Conservation (phyloP, 2,329 filamentous ascomycete species). For the Cordyceps militaris region DNA sequence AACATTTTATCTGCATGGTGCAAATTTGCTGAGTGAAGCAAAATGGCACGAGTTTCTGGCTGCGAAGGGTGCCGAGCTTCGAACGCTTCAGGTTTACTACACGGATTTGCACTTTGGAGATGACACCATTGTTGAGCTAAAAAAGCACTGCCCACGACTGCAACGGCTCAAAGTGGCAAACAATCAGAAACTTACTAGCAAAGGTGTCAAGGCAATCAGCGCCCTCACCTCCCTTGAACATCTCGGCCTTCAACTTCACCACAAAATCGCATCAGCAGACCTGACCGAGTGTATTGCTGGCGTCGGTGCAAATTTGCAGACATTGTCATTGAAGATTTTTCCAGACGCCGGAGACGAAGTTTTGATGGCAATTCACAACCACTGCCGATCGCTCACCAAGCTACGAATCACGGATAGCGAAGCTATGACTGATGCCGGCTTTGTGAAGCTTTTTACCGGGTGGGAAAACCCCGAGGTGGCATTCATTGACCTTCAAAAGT, state of each 20-base stretch:
- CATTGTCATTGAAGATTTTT: conserved; percentile 69
- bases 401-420: conserved; percentile 76
- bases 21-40: conserved; percentile 72
- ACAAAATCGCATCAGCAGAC: conserved; percentile 46
- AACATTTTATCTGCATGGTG: conserved; percentile 70
- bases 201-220: conserved; percentile 59
- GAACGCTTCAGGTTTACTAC: conserved; percentile 69
- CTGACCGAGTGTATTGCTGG: conserved; percentile 54
- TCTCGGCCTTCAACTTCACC: conserved; percentile 63
- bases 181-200: conserved; percentile 65
- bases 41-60: conserved; percentile 67
- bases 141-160: conserved; percentile 58
- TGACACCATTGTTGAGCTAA: conserved; percentile 56
- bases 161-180: conserved; percentile 71
- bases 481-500: conserved; percentile 69
- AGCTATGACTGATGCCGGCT: conserved; percentile 66
- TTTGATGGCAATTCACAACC: conserved; percentile 61
- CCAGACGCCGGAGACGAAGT: conserved; percentile 59
- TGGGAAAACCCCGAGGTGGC: conserved; percentile 69
- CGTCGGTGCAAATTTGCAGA: conserved; percentile 61
- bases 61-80: conserved; percentile 57
- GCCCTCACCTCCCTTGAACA: conserved; percentile 60
- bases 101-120: conserved; percentile 78
- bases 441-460: conserved; percentile 61
- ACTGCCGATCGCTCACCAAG: conserved; percentile 64